Percentiles rank a stretch among this genome's conserved stretches.
Conservation (phyloP, 306 rosid species). For the Hylodesmum podocarpum region DNA sequence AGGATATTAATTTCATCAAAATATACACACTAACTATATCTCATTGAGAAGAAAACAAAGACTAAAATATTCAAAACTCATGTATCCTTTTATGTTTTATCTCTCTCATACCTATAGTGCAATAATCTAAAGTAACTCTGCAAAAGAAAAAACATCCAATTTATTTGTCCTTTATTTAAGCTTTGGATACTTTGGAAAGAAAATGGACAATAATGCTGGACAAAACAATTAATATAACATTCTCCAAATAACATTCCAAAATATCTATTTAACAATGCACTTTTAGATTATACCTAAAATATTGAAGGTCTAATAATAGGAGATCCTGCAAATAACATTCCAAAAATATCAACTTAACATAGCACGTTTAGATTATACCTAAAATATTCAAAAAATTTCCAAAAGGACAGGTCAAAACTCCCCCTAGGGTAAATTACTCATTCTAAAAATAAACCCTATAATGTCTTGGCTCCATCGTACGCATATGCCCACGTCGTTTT, state of each 20-base stretch:
- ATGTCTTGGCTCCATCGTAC: conserved; percentile 10
- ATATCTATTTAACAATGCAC: conserved; percentile 6
- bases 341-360: conserved; percentile 19
- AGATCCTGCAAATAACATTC: background rate
- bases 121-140: background rate
- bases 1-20: no score
- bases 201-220: background rate
- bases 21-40: no score
- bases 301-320: background rate
- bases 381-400: background rate
- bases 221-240: background rate
- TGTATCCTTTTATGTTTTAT: background rate
- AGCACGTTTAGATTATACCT: conserved; percentile 35
- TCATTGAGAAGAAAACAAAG: no score
- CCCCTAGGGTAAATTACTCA: background rate
- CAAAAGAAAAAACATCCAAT: background rate
- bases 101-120: background rate
- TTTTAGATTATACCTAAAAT: conserved; percentile 36
- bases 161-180: background rate
- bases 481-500: conserved; percentile 18
- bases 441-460: background rate
- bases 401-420: background rate
- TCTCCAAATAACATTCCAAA: background rate
- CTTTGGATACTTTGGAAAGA: background rate
- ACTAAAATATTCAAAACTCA: background rate